Base-by-base conservation (phyloP, 768 basidiomycete genomes). In the Sarcodon sp. region DNA sequence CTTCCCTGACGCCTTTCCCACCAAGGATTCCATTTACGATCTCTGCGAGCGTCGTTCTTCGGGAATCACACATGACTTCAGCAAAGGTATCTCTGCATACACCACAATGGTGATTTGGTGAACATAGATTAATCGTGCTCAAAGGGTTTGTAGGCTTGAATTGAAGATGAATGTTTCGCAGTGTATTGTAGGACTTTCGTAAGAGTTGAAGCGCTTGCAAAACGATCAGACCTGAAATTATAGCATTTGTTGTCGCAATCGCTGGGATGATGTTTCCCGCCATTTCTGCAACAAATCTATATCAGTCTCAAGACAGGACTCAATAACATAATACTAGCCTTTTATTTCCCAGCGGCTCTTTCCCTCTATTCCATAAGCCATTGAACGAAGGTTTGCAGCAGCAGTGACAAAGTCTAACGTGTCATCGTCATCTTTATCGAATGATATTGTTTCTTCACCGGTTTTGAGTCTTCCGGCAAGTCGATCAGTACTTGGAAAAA, bases 231-330 rank as follows among this genome's bases (percentile, higher is more conserved):
- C 94, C 96, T 0, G 96, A 86, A 54, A 98, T 80, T 63, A 99
- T 88, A 8, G 96, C 96, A 61, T 99, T 99, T 18, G 96, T 99
- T 3, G 96, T 99, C 4, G 96, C 96, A 57, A 99, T 98, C 1
- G 96, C 96, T 6, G 96, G 96, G 53, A 98, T 99, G 57, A 99
- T 98, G 64, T 99, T 99, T 8, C 96, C 96, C 0, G 96, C 96
- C 89, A 97, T 98, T 65, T 97, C 93, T 94, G 62, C 4, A 10
- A 43, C n/a, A 4, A 7, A 11, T 15, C 18, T 21, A 13, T 7
- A 3, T 2, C 7, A 34, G 5, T 43, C 43, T 18, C 32, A 50
- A 15, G 48, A 50, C 11, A 34, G 21, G 33, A 34, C 10, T 33
- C 37, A n/a, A 0, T 5, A 10, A 21, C 43, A 13, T 21, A 35